Base-by-base conservation (phyloP, 1,284 basidiomycete species). In the Ceratobasidium papillatum region DNA sequence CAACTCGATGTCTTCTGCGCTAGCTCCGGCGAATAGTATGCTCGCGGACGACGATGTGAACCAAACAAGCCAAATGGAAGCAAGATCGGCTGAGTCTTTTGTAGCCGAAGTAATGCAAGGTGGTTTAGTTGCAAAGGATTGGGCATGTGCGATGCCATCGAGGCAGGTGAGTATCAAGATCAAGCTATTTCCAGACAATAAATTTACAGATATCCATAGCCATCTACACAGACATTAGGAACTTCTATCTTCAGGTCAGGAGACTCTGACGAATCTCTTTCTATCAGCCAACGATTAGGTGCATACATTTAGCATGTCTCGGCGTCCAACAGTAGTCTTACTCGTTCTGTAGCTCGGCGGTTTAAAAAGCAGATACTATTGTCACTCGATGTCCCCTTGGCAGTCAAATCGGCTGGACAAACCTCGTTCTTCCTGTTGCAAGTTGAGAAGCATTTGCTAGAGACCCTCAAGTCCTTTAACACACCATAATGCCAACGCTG, bases 101-200 rank as follows among this genome's bases (percentile, higher is more conserved):
- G 87, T 87, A 34, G 82, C 83, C 52, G 84, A 81, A 54, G 88
- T 87, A 34, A 82, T 86, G 1, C 79, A 82, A 52, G 83, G 84
- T 52, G 92, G 91, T 49, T 84, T 80, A 58, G 82, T 95, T 56
- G 89, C 89, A 77, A 86, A 84, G 74, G 94, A 95, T 78, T 95
- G 94, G 94, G 91, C 91, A 9, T 93, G 91, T 78, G 93, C 91
- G 43, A 94, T 95, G 92, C 93, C 94, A 12, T 79, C 84, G 14
- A 79, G 80, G 75, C 82, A 84, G 64, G 85, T 86, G 80, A 79
- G 85, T 78, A 11, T 25, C 4, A 62, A 34, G n/a, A 4, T n/a
- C 25, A 32, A 7, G 38, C 19, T 25, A 22, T 51, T 41, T 34
- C 19, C 8, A 22, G 17, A 41, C 41, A 32, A 36, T 32, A 47